phyloP scores from a whole-genome alignment of 179 eudicot species.

The Silene coronaria region DNA sequence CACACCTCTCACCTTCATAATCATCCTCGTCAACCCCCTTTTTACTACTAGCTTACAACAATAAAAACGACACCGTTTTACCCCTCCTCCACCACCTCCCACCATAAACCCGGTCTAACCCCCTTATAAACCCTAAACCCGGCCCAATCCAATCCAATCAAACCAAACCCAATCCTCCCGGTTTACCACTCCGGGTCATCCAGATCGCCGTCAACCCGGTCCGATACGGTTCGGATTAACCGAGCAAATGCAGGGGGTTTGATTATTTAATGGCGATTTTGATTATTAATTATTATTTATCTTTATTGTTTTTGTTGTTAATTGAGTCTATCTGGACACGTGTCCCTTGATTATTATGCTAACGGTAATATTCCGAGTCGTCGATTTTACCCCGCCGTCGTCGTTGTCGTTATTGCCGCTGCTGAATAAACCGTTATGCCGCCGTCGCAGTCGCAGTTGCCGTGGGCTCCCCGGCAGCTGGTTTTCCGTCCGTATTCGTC shows the following conservation, averaged over 20 bases:
- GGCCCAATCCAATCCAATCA: too few relatives aligned
- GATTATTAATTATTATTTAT: background rate
- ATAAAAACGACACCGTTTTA: background rate
- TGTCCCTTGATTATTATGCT: conserved; percentile 14
- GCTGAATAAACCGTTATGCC: background rate
- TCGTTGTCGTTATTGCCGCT: background rate
- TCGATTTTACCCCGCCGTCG: background rate
- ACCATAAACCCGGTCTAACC: background rate
- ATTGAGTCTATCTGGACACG: background rate
- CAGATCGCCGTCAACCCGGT: background rate
- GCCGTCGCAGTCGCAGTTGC: conserved; percentile 4
- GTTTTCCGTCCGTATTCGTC: conserved; percentile 53
- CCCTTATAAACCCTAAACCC: background rate
- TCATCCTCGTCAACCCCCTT: background rate
- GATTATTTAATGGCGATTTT: conserved; percentile 3
- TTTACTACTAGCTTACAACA: too few relatives aligned
- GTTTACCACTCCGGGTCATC: background rate
- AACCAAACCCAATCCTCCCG: too few relatives aligned
- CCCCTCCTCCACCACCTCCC: background rate
- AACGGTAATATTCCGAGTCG: background rate
- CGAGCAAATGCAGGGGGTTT: conserved; percentile 3
- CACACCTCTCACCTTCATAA: background rate
- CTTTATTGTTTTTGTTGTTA: background rate
- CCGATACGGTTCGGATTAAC: background rate
- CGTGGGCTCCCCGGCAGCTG: conserved; percentile 59